Evolutionary conservation across 2,329 filamentous ascomycete species (phyloP).

Genomic region (Pseudogymnoascus sp.): DNA sequence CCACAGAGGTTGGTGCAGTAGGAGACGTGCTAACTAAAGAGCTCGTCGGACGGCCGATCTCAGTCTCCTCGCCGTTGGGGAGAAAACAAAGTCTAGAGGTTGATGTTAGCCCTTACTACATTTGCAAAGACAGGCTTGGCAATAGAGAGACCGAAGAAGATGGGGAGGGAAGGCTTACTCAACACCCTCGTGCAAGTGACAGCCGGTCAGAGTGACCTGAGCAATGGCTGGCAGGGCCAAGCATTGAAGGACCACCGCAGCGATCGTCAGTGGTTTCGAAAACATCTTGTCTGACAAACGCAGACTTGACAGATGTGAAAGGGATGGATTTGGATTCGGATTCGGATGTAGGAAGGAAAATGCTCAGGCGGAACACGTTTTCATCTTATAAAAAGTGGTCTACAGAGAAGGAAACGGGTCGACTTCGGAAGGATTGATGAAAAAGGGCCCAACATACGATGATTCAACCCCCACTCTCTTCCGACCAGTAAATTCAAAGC

Average conservation of each 20-base stretch:
- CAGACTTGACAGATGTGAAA: not conserved
- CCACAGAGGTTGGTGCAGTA: constrained; percentile 22
- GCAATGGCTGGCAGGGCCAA: not conserved
- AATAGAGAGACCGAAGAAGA: not conserved
- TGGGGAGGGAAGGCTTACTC: constrained; percentile 20
- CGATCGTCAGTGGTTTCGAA: not conserved
- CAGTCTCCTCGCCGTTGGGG: constrained; percentile 11
- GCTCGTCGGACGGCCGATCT: not conserved
- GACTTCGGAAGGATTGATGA: not conserved
- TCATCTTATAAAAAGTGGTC: constrained; percentile 2
- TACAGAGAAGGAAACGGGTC: not conserved
- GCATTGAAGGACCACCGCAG: not conserved
- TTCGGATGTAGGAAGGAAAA: not conserved
- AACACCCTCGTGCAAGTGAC: constrained; percentile 28
- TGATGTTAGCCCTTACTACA: not conserved
- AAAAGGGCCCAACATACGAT: constrained; percentile 3
- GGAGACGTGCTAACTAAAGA: constrained; percentile 20
- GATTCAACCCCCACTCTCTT: not conserved
- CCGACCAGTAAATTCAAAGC: not conserved
- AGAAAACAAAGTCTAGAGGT: not conserved
- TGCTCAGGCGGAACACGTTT: not conserved
- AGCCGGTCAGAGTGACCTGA: constrained; percentile 24
- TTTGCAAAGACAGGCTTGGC: not conserved
- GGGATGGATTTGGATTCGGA: too few species aligned
- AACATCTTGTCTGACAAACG: not conserved